Evolutionary conservation across 352 stramenopile genomes (phyloP).

Genomic region (Phytophthora quininea): DNA sequence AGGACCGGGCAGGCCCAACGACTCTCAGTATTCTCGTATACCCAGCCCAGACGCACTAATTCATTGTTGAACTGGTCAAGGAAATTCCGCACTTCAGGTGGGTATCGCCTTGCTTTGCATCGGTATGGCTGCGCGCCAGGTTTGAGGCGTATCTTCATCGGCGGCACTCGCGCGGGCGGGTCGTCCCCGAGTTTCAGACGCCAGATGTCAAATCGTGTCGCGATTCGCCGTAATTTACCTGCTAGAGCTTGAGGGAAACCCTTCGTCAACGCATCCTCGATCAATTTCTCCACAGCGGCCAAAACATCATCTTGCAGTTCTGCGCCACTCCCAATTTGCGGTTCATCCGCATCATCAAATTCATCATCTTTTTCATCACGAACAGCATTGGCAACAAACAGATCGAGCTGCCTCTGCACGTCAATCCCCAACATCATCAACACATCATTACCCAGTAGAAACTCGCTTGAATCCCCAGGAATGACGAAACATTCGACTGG

Average conservation of each 20-base stretch:
- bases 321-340: neutral
- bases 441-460: slow-evolving; percentile 21
- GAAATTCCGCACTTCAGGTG: slow-evolving; percentile 20
- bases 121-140: slow-evolving; percentile 23
- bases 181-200: slow-evolving; percentile 22
- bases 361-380: slow-evolving; percentile 2
- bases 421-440: slow-evolving; percentile 16
- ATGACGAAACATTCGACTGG: slow-evolving; percentile 23
- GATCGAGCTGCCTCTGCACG: slow-evolving; percentile 12
- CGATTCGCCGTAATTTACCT: slow-evolving; percentile 4
- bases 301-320: slow-evolving; percentile 1
- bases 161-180: slow-evolving; percentile 18
- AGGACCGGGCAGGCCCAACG: slow-evolving; percentile 28
- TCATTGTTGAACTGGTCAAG: slow-evolving; percentile 24
- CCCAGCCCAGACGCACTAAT: slow-evolving; percentile 31
- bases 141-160: slow-evolving; percentile 31
- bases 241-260: neutral
- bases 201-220: slow-evolving; percentile 11
- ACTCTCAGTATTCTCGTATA: slow-evolving; percentile 27
- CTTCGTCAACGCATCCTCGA: neutral
- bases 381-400: slow-evolving; percentile 4
- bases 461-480: slow-evolving; percentile 11
- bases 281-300: neutral
- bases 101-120: slow-evolving; percentile 27
- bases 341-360: slow-evolving; percentile 15